phyloP scores from a whole-genome alignment of 768 basidiomycete species.

The Artomyces pyxidatus region DNA sequence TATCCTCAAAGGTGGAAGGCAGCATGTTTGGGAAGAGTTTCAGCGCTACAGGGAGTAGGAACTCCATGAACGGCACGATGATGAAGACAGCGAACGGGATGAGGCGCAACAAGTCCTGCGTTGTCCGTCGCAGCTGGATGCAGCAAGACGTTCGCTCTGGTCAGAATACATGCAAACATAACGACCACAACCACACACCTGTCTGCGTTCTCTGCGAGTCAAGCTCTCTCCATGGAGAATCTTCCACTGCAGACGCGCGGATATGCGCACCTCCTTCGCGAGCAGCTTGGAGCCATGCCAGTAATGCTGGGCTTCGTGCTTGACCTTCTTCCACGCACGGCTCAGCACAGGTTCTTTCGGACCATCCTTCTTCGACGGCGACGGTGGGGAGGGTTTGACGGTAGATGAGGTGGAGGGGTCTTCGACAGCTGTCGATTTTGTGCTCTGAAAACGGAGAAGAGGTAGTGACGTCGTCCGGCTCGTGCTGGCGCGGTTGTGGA shows the following conservation, averaged over 20 bases:
- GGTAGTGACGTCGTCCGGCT: constrained; percentile 11
- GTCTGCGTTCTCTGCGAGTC: constrained; percentile 89
- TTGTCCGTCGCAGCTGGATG: constrained; percentile 82
- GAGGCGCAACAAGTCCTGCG: constrained; percentile 84
- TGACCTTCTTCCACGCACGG: constrained; percentile 85
- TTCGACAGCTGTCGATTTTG: constrained; percentile 33
- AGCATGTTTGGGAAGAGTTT: constrained; percentile 99
- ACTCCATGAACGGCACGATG: constrained; percentile 97
- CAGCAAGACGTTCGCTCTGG: not conserved
- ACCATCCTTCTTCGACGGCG: constrained; percentile 26
- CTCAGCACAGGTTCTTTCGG: constrained; percentile 39
- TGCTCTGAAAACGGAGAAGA: constrained; percentile 27
- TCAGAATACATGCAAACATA: not conserved
- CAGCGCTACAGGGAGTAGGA: constrained; percentile 90
- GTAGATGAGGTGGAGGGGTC: constrained; percentile 34
- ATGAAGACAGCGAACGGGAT: constrained; percentile 94
- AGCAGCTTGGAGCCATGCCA: constrained; percentile 95
- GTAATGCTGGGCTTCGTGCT: constrained; percentile 93
- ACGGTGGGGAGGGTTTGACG: constrained; percentile 14
- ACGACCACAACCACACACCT: constrained; percentile 40
- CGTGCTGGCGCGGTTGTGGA: constrained; percentile 3
- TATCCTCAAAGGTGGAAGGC: constrained; percentile 96
- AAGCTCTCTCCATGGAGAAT: constrained; percentile 84
- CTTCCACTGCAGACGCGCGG: constrained; percentile 81
- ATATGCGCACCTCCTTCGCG: constrained; percentile 90